These are phyloP conservation scores for Citrus trifoliata DNA, from an alignment of 345 rosid genomes.

Conservation along the genomic window DNA sequence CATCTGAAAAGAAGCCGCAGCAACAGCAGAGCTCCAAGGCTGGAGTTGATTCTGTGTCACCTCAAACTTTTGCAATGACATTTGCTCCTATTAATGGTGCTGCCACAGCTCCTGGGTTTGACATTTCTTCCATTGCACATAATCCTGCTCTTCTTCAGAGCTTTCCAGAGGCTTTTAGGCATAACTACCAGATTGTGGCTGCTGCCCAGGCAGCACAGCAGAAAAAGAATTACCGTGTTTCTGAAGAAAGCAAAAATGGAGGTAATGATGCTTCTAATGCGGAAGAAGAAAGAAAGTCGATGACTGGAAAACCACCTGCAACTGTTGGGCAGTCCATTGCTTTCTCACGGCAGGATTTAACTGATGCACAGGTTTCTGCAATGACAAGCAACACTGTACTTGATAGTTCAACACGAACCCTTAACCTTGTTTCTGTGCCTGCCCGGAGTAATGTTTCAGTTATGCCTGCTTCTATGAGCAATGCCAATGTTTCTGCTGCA, in stretches of 20 bases:
- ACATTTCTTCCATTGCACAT: constrained; percentile 72
- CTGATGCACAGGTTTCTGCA: constrained; percentile 53
- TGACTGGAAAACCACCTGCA: constrained; percentile 37
- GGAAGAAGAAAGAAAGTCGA: constrained; percentile 65
- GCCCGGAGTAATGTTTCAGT: constrained; percentile 49
- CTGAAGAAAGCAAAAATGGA: constrained; percentile 69
- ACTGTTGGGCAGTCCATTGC: constrained; percentile 75
- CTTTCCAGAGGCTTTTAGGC: constrained; percentile 71
- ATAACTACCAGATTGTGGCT: constrained; percentile 54
- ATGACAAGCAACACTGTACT: constrained; percentile 56
- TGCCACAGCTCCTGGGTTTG: constrained; percentile 45
- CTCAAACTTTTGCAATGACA: constrained; percentile 93
- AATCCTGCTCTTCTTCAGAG: constrained; percentile 74
- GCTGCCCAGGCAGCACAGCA: constrained; percentile 74
- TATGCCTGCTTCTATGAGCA: constrained; percentile 31
- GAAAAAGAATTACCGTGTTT: constrained; percentile 59
- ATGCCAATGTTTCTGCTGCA: constrained; percentile 28
- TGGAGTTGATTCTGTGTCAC: constrained; percentile 52
- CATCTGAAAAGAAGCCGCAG: constrained; percentile 64
- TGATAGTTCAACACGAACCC: constrained; percentile 68
- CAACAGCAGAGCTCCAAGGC: constrained; percentile 50
- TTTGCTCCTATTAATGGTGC: constrained; percentile 68
- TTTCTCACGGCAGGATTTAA: constrained; percentile 63
- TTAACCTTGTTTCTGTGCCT: constrained; percentile 55
- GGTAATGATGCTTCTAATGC: constrained; percentile 38